Evolutionary conservation across 2,329 filamentous ascomycete species (phyloP).

Genomic region (Blastomyces gilchristii): DNA sequence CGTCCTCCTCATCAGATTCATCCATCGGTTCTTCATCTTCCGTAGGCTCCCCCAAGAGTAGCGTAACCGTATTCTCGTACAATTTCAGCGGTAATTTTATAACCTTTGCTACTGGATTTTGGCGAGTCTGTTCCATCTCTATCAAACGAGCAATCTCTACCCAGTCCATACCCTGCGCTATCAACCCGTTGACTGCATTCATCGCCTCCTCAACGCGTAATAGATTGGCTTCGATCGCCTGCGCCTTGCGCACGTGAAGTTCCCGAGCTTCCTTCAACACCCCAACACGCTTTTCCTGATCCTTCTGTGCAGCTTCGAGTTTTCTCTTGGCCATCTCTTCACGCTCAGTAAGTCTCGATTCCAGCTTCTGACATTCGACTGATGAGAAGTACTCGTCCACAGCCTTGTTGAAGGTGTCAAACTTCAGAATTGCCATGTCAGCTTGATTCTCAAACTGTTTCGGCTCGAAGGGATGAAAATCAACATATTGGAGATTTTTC

Average conservation of each 20-base stretch:
- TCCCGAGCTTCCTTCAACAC: conserved; percentile 72
- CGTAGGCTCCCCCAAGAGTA: conserved; percentile 63
- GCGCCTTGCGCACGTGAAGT: conserved; percentile 76
- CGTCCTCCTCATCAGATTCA: conserved; percentile 43
- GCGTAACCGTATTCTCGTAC: conserved; percentile 76
- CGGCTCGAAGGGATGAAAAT: conserved; percentile 89
- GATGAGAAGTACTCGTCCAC: conserved; percentile 98
- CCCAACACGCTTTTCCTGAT: conserved; percentile 76
- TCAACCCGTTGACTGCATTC: conserved; percentile 82
- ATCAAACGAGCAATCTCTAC: conserved; percentile 79
- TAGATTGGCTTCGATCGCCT: conserved; percentile 80
- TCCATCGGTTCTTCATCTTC: conserved; percentile 53
- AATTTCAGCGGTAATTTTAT: conserved; percentile 83
- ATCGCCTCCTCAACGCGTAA: conserved; percentile 88
- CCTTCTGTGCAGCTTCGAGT: conserved; percentile 69
- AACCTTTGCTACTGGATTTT: conserved; percentile 75
- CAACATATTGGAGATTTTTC: conserved; percentile 63
- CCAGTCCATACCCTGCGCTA: conserved; percentile 96
- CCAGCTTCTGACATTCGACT: conserved; percentile 82
- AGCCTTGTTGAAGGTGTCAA: conserved; percentile 79
- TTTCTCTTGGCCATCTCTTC: conserved; percentile 75
- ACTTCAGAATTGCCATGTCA: conserved; percentile 58
- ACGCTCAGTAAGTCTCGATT: conserved; percentile 69
- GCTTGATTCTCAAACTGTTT: conserved; percentile 63
- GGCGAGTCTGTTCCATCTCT: conserved; percentile 68